Evolutionary conservation across 768 basidiomycete genomes (phyloP).

Genomic region (Lactarius hatsudake): DNA sequence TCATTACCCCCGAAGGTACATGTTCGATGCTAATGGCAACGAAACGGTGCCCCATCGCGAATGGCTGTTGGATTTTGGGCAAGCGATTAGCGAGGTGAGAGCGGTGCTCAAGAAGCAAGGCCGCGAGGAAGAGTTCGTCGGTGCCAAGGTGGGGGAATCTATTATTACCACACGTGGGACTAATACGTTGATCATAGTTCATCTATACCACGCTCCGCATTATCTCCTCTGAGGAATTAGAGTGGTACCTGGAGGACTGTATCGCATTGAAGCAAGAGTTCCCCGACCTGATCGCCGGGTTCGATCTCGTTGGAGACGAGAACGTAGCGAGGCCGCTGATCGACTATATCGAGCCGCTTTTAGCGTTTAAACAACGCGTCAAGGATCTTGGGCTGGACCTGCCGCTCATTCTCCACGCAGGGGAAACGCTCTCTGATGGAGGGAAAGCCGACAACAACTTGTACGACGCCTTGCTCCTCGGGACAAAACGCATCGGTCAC

Average conservation of each 20-base stretch:
- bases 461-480: slow-evolving; percentile 75
- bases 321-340: slow-evolving; percentile 57
- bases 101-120: slow-evolving; percentile 49
- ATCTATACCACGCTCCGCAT: slow-evolving; percentile 67
- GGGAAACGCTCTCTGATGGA: slow-evolving; percentile 79
- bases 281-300: slow-evolving; percentile 74
- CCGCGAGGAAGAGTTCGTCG: slow-evolving; percentile 60
- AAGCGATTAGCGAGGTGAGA: slow-evolving; percentile 52
- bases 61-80: slow-evolving; percentile 54
- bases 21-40: slow-evolving; percentile 55
- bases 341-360: slow-evolving; percentile 58
- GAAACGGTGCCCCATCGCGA: slow-evolving; percentile 58
- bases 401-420: slow-evolving; percentile 78
- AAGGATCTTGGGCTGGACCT: slow-evolving; percentile 58
- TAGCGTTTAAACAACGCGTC: slow-evolving; percentile 56
- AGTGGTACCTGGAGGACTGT: slow-evolving; percentile 72
- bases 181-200: slow-evolving; percentile 42
- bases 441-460: slow-evolving; percentile 68
- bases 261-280: slow-evolving; percentile 70
- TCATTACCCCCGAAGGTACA: slow-evolving; percentile 40
- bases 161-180: neutral
- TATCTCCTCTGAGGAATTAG: slow-evolving; percentile 53
- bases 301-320: slow-evolving; percentile 80
- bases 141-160: slow-evolving; percentile 51
- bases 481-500: slow-evolving; percentile 79